Conservation (phyloP, 2,329 filamentous ascomycete genomes). For the Beauveria asiatica region DNA sequence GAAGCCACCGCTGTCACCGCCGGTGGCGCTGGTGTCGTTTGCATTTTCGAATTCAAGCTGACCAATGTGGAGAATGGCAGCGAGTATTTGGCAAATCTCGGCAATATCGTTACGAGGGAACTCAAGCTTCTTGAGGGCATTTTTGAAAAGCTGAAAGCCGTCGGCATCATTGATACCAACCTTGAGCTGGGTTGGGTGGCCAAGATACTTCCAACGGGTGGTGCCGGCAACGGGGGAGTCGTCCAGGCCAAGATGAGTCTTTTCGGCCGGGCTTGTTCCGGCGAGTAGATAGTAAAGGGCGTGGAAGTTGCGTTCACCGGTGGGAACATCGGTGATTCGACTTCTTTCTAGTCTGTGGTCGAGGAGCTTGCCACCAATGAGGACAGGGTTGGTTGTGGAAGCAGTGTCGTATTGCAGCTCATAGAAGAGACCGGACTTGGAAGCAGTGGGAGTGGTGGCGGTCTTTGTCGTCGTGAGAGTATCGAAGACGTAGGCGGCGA, state of each 20-base stretch:
- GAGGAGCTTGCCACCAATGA: constrained; percentile 89
- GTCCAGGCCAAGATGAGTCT: constrained; percentile 66
- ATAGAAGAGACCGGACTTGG: constrained; percentile 90
- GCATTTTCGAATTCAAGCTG: constrained; percentile 89
- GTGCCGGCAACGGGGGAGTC: constrained; percentile 43
- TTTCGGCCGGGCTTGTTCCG: constrained; percentile 85
- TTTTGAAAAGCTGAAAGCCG: constrained; percentile 97
- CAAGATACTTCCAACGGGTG: constrained; percentile 91
- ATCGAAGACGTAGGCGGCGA: constrained; percentile 92
- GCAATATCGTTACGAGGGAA: constrained; percentile 91
- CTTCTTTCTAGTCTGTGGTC: constrained; percentile 90
- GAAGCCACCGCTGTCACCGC: constrained; percentile 90
- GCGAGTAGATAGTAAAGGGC: constrained; percentile 90
- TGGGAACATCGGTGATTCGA: constrained; percentile 83
- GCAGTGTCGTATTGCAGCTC: constrained; percentile 95
- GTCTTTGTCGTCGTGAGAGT: constrained; percentile 95
- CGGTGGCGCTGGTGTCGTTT: constrained; percentile 67
- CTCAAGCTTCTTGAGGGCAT: constrained; percentile 84
- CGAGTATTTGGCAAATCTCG: constrained; percentile 91
- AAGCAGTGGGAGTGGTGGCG: constrained; percentile 87
- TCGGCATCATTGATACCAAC: constrained; percentile 94
- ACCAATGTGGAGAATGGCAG: constrained; percentile 91
- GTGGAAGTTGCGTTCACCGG: constrained; percentile 94
- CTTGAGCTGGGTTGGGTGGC: constrained; percentile 92
- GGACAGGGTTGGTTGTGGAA: constrained; percentile 70